Evolutionary conservation across 116 monocot species (phyloP).

Genomic region (Papilionanthe hybrid): DNA sequence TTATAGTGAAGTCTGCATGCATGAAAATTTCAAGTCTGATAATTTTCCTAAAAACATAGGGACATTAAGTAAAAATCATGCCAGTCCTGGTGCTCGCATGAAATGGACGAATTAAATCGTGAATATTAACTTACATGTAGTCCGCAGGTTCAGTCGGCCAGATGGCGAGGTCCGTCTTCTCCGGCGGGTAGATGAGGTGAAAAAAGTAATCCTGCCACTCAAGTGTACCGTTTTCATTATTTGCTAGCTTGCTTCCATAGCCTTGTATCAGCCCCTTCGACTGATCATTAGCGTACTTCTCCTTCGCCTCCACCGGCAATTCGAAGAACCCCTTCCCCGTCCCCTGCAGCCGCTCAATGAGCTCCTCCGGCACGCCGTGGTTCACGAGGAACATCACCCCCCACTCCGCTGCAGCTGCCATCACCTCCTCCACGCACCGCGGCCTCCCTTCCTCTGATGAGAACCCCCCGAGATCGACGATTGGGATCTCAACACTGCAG

Average conservation of each 20-base stretch:
- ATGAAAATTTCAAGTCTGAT: too few species aligned
- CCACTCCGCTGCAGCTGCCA: slow-evolving; percentile 32
- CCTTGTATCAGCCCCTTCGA: slow-evolving; percentile 58
- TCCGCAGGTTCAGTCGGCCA: slow-evolving; percentile 49
- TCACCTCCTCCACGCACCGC: slow-evolving; percentile 17
- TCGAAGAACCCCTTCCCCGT: slow-evolving; percentile 50
- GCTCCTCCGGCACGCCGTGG: too few species aligned
- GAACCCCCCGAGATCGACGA: slow-evolving; percentile 51
- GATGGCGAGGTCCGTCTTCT: slow-evolving; percentile 45
- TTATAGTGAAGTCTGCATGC: too few species aligned
- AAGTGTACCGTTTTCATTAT: slow-evolving; percentile 52
- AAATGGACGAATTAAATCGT: too few species aligned
- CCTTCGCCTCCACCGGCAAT: slow-evolving; percentile 73
- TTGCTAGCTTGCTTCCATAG: slow-evolving; percentile 85
- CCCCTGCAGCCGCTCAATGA: too few species aligned
- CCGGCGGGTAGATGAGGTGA: slow-evolving; percentile 65
- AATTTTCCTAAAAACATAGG: too few species aligned
- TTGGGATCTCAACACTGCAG: slow-evolving; percentile 39
- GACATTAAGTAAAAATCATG: too few species aligned
- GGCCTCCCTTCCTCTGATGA: slow-evolving; percentile 27
- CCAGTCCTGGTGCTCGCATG: too few species aligned
- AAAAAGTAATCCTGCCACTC: slow-evolving; percentile 98
- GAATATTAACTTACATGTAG: too few species aligned
- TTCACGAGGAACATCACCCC: slow-evolving; percentile 75
- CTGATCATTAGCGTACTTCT: slow-evolving; percentile 69